Conservation (phyloP, 169 alveolate species). For the Cryptosporidium andersoni region DNA sequence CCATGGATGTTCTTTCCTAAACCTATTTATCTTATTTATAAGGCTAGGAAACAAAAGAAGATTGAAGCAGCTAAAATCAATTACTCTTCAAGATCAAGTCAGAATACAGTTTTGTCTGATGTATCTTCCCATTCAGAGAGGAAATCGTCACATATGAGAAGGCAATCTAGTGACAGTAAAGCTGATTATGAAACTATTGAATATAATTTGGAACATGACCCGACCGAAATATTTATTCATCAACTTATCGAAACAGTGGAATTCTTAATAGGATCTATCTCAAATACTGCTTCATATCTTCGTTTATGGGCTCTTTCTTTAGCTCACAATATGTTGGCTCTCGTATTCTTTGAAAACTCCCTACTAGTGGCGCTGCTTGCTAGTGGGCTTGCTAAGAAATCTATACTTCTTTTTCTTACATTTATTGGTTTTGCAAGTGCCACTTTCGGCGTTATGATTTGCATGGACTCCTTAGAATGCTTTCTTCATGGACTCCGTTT, state of each 20-base stretch:
- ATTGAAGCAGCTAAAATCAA: conserved; percentile 16
- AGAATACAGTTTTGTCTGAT: conserved; percentile 15
- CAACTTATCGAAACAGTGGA: conserved; percentile 98
- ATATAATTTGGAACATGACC: conserved; percentile 72
- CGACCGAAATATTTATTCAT: conserved; percentile 92
- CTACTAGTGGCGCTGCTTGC: conserved; percentile 26
- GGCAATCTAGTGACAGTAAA: conserved; percentile 75
- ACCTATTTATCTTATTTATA: conserved; percentile 83
- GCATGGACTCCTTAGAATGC: conserved; percentile 99
- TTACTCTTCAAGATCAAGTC: conserved; percentile 45
- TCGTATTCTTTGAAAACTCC: conserved; percentile 48
- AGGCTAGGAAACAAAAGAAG: conserved; percentile 72
- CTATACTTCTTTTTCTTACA: conserved; percentile 71
- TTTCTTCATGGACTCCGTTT: conserved; percentile 98
- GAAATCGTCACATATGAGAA: conserved; percentile 72
- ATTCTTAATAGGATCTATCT: conserved; percentile 95
- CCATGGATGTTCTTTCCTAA: conserved; percentile 96
- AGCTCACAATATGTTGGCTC: conserved; percentile 96
- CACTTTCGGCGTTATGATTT: conserved; percentile 95
- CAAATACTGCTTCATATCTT: conserved; percentile 99
- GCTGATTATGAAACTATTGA: conserved; percentile 17
- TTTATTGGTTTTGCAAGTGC: conserved; percentile 82
- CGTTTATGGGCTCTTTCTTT: conserved; percentile 98
- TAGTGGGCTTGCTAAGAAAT: conserved; percentile 14
- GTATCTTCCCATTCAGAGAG: not conserved